Evolutionary conservation across 768 basidiomycete species (phyloP).

Genomic region (Boletus sp.): DNA sequence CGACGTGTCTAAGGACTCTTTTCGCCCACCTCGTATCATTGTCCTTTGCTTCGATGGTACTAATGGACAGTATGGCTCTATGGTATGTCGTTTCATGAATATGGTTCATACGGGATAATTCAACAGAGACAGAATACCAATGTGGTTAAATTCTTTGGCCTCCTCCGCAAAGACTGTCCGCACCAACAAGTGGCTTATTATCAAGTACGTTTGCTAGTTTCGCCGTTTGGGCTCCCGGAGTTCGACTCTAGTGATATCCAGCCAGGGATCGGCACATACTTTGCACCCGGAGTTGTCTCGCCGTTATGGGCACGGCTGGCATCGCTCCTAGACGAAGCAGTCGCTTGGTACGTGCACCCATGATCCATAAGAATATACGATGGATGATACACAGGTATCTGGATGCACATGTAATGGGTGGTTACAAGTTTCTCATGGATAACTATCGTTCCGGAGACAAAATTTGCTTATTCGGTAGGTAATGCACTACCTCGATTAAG

Average conservation of each 20-base stretch:
- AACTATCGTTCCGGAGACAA: conserved; percentile 73
- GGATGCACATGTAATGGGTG: conserved; percentile 67
- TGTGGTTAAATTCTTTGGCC: conserved; percentile 64
- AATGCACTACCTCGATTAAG: background rate
- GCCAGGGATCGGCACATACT: conserved; percentile 49
- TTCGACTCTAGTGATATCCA: conserved; percentile 14
- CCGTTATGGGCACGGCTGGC: conserved; percentile 59
- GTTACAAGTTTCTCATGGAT: conserved; percentile 78
- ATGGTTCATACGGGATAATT: background rate
- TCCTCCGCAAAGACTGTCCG: conserved; percentile 58
- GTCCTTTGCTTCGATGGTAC: conserved; percentile 76
- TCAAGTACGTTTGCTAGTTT: conserved; percentile 45
- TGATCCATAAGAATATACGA: background rate
- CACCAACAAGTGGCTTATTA: conserved; percentile 65
- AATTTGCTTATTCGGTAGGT: conserved; percentile 68
- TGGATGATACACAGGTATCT: conserved; percentile 52
- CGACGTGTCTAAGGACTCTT: background rate
- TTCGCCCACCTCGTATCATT: conserved; percentile 40
- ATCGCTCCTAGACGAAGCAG: conserved; percentile 60
- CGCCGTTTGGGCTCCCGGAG: background rate
- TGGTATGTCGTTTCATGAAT: conserved; percentile 34
- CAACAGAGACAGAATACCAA: conserved; percentile 53
- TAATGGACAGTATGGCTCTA: conserved; percentile 45
- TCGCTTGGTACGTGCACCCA: conserved; percentile 58
- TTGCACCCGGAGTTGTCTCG: conserved; percentile 64